phyloP scores from a whole-genome alignment of 495 filamentous ascomycete species.

The Mytilinidion resinicola region DNA sequence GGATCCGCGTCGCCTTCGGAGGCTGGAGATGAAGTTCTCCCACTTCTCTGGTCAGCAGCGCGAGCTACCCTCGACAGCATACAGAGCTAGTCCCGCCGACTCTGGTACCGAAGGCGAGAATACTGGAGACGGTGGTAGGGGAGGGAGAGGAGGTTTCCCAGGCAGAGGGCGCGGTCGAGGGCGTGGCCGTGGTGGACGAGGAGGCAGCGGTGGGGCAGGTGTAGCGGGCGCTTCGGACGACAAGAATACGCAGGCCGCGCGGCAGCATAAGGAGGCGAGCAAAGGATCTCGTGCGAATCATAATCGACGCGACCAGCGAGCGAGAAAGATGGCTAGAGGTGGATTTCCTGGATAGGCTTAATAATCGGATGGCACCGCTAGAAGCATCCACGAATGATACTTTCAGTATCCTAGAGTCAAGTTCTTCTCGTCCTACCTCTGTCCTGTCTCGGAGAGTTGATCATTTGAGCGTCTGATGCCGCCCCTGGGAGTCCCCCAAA shows the following conservation, averaged over 20 bases:
- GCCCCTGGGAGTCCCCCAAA: too few relatives aligned
- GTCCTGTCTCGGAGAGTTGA: too few relatives aligned
- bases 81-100: slow-evolving; percentile 42
- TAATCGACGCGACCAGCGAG: slow-evolving; percentile 40
- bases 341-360: slow-evolving; percentile 34
- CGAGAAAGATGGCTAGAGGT: slow-evolving; percentile 42
- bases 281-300: slow-evolving; percentile 42
- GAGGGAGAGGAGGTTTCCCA: slow-evolving; percentile 47
- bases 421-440: too few relatives aligned
- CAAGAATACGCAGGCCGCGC: slow-evolving; percentile 48
- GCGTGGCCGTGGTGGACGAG: slow-evolving; percentile 42
- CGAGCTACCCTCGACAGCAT: slow-evolving; percentile 57
- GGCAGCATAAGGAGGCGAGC: slow-evolving; percentile 60
- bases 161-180: slow-evolving; percentile 45
- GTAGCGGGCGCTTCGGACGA: slow-evolving; percentile 54
- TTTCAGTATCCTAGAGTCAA: too few relatives aligned
- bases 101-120: slow-evolving; percentile 41
- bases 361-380: too few relatives aligned
- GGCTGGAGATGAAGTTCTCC: slow-evolving; percentile 60
- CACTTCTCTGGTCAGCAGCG: slow-evolving; percentile 55
- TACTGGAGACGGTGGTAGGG: slow-evolving; percentile 41
- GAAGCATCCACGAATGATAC: too few relatives aligned
- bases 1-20: slow-evolving; percentile 57
- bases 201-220: slow-evolving; percentile 48
- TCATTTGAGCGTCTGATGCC: too few relatives aligned